Conservation (phyloP, 1,284 basidiomycete genomes). For the Neonothopanus nambi region DNA sequence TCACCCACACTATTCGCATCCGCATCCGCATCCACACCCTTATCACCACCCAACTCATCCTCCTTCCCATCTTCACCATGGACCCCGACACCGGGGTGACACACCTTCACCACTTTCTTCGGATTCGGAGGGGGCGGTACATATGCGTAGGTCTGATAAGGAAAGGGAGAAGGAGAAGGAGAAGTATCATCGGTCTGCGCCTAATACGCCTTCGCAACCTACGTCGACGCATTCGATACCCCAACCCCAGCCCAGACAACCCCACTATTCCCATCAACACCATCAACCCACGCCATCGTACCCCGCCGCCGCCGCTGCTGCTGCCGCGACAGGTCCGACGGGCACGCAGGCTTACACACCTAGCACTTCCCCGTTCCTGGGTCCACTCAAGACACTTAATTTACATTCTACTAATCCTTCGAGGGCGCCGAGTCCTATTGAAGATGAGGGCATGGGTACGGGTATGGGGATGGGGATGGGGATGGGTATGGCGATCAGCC, state of each 20-base stretch:
- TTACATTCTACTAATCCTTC: conserved; percentile 67
- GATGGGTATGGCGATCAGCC: too few relatives aligned
- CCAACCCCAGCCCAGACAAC: background rate
- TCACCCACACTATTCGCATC: conserved; percentile 5
- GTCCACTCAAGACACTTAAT: conserved; percentile 74
- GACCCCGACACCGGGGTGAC: conserved; percentile 35
- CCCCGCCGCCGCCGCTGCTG: background rate
- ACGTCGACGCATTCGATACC: background rate
- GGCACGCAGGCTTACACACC: conserved; percentile 48
- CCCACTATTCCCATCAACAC: background rate
- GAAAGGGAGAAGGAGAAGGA: background rate
- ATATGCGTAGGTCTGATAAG: conserved; percentile 3
- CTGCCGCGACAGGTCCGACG: background rate
- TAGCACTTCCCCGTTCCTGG: conserved; percentile 83
- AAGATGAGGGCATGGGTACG: conserved; percentile 23
- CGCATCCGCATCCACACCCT: conserved; percentile 11
- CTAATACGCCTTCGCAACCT: background rate
- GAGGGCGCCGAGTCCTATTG: conserved; percentile 65
- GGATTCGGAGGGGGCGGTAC: conserved; percentile 49
- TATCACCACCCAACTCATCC: conserved; percentile 2
- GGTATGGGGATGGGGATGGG: too few relatives aligned
- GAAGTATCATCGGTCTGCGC: background rate
- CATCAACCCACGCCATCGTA: background rate
- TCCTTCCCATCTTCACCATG: conserved; percentile 4
- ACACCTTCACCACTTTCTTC: conserved; percentile 69